Evolutionary conservation across 257 asterid species (phyloP), one percentile per base, ranked within the genome.

Genomic region (Voacanga thouarsii): DNA sequence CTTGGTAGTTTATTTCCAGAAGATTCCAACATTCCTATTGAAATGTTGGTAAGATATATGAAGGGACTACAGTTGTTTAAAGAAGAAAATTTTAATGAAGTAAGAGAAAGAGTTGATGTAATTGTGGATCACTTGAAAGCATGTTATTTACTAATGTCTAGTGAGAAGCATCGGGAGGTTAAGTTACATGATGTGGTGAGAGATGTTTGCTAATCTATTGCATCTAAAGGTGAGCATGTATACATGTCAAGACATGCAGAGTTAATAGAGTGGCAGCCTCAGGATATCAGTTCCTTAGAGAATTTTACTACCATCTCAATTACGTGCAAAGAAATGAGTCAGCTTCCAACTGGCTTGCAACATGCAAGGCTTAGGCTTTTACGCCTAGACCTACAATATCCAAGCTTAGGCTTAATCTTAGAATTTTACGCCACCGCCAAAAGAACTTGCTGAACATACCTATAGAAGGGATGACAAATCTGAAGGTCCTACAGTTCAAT

Each of bases 1-100:
- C n/a, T 76, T 23, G 71, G 80, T 43, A 50, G 60, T 71, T 71
- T 81, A 37, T 81, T 70, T 45, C 80, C 80, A 7, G 84, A 80
- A 76, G 84, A 76, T 61, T 39, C 43, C 39, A 71, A 76, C 12
- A 76, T 81, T 37, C 15, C 33, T 7, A 50, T 81, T 16, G 84
- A 77, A 28, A 28, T 26, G 44, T 39, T 80, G 23, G 60, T 64
- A 5, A 75, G 79, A n/a, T 68, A 66, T 69, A 63, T 61, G 37
- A 66, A 30, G 43, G 83, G 83, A 16, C 66, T 49, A 51, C 68
- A 33, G 11, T 0, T 74, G 61, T 80, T 65, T 60, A 28, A 15
- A 5, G 47, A 66, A 28, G 56, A 55, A 9, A 74, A 12, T n/a
- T 18, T 74, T 16, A 23, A 64, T 10, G 76, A 80, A 64, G 75